A percentile compares a stretch with the other conserved stretches of the same genome.
Evolutionary conservation across 202 grass and related monocot genomes (phyloP).

Genomic region (Bolboschoenoplectus hybrid): DNA sequence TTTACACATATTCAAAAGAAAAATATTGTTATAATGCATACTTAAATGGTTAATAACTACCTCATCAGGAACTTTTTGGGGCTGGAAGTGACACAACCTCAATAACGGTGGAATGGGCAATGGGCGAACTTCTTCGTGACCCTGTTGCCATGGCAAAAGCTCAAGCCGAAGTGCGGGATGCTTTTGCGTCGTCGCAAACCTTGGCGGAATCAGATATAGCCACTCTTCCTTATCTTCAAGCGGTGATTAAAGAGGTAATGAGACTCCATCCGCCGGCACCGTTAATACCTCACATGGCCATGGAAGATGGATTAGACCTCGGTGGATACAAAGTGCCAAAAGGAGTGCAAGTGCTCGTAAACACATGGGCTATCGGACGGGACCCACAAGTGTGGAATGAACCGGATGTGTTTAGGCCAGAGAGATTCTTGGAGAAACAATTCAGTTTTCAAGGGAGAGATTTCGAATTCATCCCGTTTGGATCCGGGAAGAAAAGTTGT

Average conservation of each 20-base stretch:
- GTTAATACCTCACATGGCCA: conserved; percentile 29
- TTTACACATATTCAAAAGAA: too few species aligned
- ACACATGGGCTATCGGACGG: conserved; percentile 40
- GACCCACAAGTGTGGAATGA: conserved; percentile 21
- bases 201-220: conserved; percentile 17
- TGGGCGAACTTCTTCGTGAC: conserved; percentile 35
- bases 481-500: neutral
- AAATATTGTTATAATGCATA: neutral
- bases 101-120: conserved; percentile 28
- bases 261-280: conserved; percentile 35
- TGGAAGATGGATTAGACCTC: neutral
- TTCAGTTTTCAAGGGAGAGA: conserved; percentile 22
- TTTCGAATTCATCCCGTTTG: conserved; percentile 38
- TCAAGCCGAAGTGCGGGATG: conserved; percentile 24
- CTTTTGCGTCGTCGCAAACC: neutral
- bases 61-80: conserved; percentile 39
- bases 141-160: conserved; percentile 34
- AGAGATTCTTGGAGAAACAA: conserved; percentile 42
- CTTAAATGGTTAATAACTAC: neutral
- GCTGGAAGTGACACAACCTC: conserved; percentile 39
- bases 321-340: conserved; percentile 24
- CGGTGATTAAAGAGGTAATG: conserved; percentile 36
- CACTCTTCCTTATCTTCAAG: conserved; percentile 36
- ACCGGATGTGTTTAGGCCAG: conserved; percentile 38
- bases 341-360: conserved; percentile 34